A percentile compares a stretch with the other conserved stretches of the same genome.
Conservation (phyloP, 805 yeast species). For the Sugiyamaella floridensis region DNA sequence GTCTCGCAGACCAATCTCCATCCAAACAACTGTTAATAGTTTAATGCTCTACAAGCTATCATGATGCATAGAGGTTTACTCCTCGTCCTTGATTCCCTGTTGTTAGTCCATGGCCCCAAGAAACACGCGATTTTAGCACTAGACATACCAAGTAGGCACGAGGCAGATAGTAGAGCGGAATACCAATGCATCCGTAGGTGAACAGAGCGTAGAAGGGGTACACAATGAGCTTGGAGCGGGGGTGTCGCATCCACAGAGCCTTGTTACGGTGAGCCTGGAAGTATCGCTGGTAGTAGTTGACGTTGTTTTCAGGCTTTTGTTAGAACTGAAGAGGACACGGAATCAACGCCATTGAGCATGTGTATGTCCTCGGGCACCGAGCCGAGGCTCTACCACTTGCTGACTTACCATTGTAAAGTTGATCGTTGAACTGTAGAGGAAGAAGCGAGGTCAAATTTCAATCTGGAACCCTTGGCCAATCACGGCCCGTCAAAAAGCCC, state of each 20-base stretch:
- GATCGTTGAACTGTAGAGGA: neutral
- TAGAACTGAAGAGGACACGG: neutral
- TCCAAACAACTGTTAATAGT: neutral
- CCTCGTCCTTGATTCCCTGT: slow-evolving; percentile 3
- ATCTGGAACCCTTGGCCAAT: neutral
- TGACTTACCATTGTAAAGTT: neutral
- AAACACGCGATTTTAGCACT: neutral
- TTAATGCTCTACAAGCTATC: neutral
- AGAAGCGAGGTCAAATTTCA: neutral
- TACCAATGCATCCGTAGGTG: slow-evolving; percentile 52
- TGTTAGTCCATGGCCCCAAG: neutral
- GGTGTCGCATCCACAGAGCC: slow-evolving; percentile 41
- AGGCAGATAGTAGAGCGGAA: slow-evolving; percentile 61
- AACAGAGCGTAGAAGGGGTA: slow-evolving; percentile 76
- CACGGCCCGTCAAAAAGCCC: neutral
- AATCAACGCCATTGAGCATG: too few species aligned
- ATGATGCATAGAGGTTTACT: neutral
- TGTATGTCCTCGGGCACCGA: too few species aligned
- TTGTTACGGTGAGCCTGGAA: slow-evolving; percentile 31
- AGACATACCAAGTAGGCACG: slow-evolving; percentile 45
- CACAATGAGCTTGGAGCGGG: slow-evolving; percentile 62
- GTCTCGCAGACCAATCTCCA: neutral
- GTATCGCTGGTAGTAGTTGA: slow-evolving; percentile 31
- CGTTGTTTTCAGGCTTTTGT: slow-evolving; percentile 20
- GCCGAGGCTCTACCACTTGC: neutral